Conservation (phyloP, 805 yeast genomes). For the Candida fluviatilis region DNA sequence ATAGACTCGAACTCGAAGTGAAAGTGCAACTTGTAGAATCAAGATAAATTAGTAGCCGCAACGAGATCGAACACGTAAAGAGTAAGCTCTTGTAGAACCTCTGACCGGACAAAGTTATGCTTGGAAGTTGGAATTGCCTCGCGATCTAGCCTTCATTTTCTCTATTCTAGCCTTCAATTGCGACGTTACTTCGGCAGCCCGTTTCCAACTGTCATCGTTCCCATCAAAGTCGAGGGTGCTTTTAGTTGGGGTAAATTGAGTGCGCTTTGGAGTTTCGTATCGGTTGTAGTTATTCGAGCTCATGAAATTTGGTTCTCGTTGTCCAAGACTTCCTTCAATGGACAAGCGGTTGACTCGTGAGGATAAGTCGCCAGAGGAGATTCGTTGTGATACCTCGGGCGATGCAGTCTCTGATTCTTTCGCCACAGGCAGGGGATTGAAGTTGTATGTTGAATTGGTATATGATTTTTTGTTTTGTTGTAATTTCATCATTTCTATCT, state of each 20-base stretch:
- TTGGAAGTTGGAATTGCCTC: conserved; percentile 6
- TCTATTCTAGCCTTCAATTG: conserved; percentile 84
- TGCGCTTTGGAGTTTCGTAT: conserved; percentile 15
- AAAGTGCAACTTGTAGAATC: too few species aligned
- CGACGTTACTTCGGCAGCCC: conserved; percentile 86
- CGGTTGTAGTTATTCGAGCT: conserved; percentile 4
- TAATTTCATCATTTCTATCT: conserved; percentile 25
- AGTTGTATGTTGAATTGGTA: conserved; percentile 7
- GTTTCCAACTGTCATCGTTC: conserved; percentile 70
- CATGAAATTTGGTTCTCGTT: conserved; percentile 6
- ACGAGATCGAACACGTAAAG: too few species aligned
- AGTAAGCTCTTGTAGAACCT: too few species aligned
- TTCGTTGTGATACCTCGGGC: conserved; percentile 9
- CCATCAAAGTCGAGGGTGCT: conserved; percentile 30
- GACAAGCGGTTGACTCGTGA: conserved; percentile 38
- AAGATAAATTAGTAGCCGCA: too few species aligned
- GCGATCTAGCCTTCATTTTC: conserved; percentile 71
- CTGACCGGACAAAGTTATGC: not conserved
- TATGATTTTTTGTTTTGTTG: conserved; percentile 14
- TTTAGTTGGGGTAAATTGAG: not conserved
- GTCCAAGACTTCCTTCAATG: conserved; percentile 21
- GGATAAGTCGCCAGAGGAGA: conserved; percentile 34
- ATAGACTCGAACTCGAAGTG: too few species aligned
- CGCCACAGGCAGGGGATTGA: too few species aligned
- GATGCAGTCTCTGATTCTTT: conserved; percentile 1